Base-by-base conservation (phyloP, 306 rosid genomes). In the Lotus japonicus region DNA sequence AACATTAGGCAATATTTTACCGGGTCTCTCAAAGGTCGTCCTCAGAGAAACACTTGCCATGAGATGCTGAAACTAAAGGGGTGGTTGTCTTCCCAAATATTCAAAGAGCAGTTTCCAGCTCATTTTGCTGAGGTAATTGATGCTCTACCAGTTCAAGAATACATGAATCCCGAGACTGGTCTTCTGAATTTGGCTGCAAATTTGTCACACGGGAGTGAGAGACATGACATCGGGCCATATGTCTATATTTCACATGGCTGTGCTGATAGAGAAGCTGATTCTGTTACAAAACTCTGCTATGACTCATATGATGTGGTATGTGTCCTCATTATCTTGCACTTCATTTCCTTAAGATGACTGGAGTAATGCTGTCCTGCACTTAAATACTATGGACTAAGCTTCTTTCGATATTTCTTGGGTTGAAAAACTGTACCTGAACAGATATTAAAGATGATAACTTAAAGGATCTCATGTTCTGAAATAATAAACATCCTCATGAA, bases 121-220 rank as follows among this genome's bases (percentile, higher is more conserved):
- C 97, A 95, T 75, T 90, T 81, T 80, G 82, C 89, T 72, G 87
- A 90, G 85, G 81, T 95, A 65, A 78, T 95, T 58, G 81, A 79
- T 50, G 84, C 85, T 77, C 77, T 95, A 66, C 97, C 99, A 26
- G 86, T 87, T 85, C 89, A 76, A 81, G 96, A 95, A 68, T 95
- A 90, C 89, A 90, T 83, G 92, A 91, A 95, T 79, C 99, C 99
- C 9, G 57, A 14, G 44, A 85, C 92, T 48, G 99, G 99, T 58
- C 89, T 82, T 78, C 82, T 95, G 68, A 95, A 95, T 80, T 84
- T 95, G 64, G 95, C 90, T 43, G 89, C 97, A 70, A 88, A 84
- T 77, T 85, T 79, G 75, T 92, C 95, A 21, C 83, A 59, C 54
- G 92, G 84, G 78, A 79, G 82, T 65, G 77, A 65, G 4, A 90